Evolutionary conservation across 371 early-diverging fungal species (phyloP).

Genomic region (Mycotypha africana): DNA sequence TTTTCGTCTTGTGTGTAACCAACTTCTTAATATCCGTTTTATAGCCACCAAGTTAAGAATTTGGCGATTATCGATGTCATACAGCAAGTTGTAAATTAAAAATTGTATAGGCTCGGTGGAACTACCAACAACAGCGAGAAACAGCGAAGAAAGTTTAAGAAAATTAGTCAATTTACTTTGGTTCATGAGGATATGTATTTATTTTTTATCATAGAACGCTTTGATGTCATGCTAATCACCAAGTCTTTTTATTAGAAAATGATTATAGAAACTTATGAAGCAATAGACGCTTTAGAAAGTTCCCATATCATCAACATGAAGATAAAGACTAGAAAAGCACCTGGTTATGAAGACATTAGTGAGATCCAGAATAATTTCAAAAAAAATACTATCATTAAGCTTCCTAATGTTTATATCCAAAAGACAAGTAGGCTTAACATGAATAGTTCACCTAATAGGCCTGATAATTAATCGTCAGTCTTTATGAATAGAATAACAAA

Average conservation of each 20-base stretch:
- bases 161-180: slow-evolving; percentile 13
- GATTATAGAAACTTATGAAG: slow-evolving; percentile 10
- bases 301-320: slow-evolving; percentile 13
- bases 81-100: slow-evolving; percentile 14
- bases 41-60: slow-evolving; percentile 9
- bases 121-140: slow-evolving; percentile 13
- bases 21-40: slow-evolving; percentile 7
- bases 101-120: slow-evolving; percentile 10
- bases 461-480: slow-evolving; percentile 5
- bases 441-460: slow-evolving; percentile 9
- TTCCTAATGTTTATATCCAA: slow-evolving; percentile 10
- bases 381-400: slow-evolving; percentile 9
- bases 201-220: slow-evolving; percentile 13
- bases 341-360: slow-evolving; percentile 13
- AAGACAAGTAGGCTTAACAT: slow-evolving; percentile 7
- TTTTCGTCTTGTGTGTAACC: slow-evolving; percentile 7
- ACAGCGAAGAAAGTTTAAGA: slow-evolving; percentile 9
- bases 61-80: slow-evolving; percentile 10
- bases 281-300: slow-evolving; percentile 11
- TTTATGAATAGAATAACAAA: slow-evolving; percentile 8
- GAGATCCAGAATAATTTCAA: slow-evolving; percentile 15
- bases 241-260: slow-evolving; percentile 13
- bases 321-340: slow-evolving; percentile 13
- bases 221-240: slow-evolving; percentile 11
- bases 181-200: slow-evolving; percentile 10